Evolutionary conservation across 2,329 filamentous ascomycete species (phyloP), one percentile per base, ranked within the genome.

Genomic region (Hymenoscyphus infarciens): DNA sequence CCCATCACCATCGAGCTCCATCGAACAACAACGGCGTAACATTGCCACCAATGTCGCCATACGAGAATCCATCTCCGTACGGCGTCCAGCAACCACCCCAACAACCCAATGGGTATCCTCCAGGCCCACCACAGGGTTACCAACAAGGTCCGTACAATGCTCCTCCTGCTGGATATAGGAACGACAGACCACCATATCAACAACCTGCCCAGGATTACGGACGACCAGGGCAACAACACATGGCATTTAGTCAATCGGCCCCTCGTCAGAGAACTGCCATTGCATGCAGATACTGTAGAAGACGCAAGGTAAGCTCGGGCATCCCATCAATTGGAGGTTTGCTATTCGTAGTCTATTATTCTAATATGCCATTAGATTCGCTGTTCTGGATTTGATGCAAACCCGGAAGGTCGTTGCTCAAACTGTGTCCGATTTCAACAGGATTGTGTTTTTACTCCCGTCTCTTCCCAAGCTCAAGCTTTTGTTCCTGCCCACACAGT

Each of bases 381-480:
- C 64, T 91, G 88, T 79, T 90, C 88, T 3, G 88, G 88, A 31
- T 91, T 90, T 73, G 88, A 90, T 71, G 84, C 83, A 62, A 89
- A 87, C 45, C 84, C 87, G 45, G 86, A 90, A 74, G 88, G 88
- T 64, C 84, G 87, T 64, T 91, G 88, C 79, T 84, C 82, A 71
- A 91, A 91, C 74, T 91, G 88, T 73, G 81, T 87, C 67, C 81
- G 88, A 56, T 91, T 91, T 77, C 87, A 88, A 67, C 88, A 91
- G 75, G 87, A 90, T 73, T 91, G 88, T 76, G 85, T 91, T 75
- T 91, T 91, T 75, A 90, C 87, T 1, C 88, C 88, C 2, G 88
- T 91, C 27, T 90, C 87, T 3, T 88, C 87, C 11, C 87, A 90
- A 76, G 85, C 87, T 8, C 87, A 90, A 74, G 88, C 88, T 11